A percentile compares a stretch with the other conserved stretches of the same genome.
Evolutionary conservation across 2,329 filamentous ascomycete genomes (phyloP).

Genomic region (Fusarium sarcochroum): DNA sequence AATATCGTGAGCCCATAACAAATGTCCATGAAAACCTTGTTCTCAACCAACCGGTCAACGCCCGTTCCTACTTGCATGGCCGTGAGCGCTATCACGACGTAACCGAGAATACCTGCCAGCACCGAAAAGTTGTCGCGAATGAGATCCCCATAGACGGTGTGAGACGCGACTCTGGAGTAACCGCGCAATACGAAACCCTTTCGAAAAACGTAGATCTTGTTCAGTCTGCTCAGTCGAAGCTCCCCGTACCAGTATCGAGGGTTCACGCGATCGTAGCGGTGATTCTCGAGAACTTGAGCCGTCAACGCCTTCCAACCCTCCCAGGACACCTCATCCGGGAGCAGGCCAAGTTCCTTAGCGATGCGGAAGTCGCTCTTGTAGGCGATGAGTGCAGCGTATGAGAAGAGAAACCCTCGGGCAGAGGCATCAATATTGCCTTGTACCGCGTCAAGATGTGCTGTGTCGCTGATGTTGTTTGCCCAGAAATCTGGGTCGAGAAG

Average conservation of each 20-base stretch:
- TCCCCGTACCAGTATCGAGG: constrained; percentile 59
- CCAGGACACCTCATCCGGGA: constrained; percentile 57
- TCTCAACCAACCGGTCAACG: constrained; percentile 14
- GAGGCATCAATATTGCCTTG: constrained; percentile 34
- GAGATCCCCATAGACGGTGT: constrained; percentile 35
- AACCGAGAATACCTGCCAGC: constrained; percentile 35
- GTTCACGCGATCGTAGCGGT: constrained; percentile 53
- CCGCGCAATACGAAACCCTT: constrained; percentile 32
- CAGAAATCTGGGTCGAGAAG: constrained; percentile 56
- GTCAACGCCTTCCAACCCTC: constrained; percentile 52
- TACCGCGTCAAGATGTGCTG: constrained; percentile 18
- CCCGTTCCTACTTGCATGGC: constrained; percentile 38
- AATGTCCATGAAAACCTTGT: constrained; percentile 18
- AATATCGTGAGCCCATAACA: constrained; percentile 38
- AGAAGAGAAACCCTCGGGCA: constrained; percentile 57
- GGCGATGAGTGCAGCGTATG: constrained; percentile 54
- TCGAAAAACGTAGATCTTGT: constrained; percentile 48
- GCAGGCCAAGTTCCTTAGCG: constrained; percentile 52
- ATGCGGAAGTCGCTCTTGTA: constrained; percentile 57
- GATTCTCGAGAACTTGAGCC: constrained; percentile 46
- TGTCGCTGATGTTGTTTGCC: constrained; percentile 49
- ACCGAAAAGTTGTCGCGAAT: constrained; percentile 39
- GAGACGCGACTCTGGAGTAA: constrained; percentile 37
- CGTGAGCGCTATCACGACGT: constrained; percentile 37
- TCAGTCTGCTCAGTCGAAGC: constrained; percentile 57